A percentile compares a stretch with the other conserved stretches of the same genome.
Evolutionary conservation across 768 basidiomycete species (phyloP).

Genomic region (Rhizopogon vulgaris): DNA sequence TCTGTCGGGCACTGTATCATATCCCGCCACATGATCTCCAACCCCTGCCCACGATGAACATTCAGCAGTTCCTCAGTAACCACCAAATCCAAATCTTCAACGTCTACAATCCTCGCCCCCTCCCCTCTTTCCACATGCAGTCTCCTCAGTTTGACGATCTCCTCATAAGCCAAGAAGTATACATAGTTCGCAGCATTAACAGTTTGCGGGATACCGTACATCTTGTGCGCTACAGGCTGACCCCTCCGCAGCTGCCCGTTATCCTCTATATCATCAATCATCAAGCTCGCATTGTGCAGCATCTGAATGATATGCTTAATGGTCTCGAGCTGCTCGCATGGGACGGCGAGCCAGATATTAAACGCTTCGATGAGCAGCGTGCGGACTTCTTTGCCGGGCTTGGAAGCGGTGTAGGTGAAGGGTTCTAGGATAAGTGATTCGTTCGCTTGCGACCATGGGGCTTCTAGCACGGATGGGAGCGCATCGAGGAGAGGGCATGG

Average conservation of each 20-base stretch:
- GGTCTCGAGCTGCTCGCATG: constrained; percentile 57
- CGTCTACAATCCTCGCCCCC: constrained; percentile 43
- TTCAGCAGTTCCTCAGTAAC: constrained; percentile 57
- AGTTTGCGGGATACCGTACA: constrained; percentile 94
- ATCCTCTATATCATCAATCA: constrained; percentile 97
- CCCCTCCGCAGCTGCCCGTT: constrained; percentile 84
- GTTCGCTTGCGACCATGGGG: constrained; percentile 29
- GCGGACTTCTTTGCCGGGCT: constrained; percentile 91
- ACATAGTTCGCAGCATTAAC: constrained; percentile 98
- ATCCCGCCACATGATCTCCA: constrained; percentile 94
- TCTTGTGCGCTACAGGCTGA: constrained; percentile 85
- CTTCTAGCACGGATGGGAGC: background rate
- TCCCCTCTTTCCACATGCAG: background rate
- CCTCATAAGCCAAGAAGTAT: constrained; percentile 89
- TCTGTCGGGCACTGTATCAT: constrained; percentile 90
- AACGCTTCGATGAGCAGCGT: constrained; percentile 86
- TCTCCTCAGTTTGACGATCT: constrained; percentile 37
- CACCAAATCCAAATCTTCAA: constrained; percentile 59
- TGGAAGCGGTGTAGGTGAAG: constrained; percentile 74
- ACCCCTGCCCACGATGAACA: constrained; percentile 92
- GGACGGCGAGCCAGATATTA: constrained; percentile 87
- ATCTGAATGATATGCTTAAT: constrained; percentile 85
- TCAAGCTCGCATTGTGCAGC: constrained; percentile 89
- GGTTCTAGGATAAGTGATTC: constrained; percentile 65
- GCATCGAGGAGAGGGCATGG: background rate